Evolutionary conservation across 2,329 filamentous ascomycete genomes (phyloP).

Genomic region (Curvularia spicifera): DNA sequence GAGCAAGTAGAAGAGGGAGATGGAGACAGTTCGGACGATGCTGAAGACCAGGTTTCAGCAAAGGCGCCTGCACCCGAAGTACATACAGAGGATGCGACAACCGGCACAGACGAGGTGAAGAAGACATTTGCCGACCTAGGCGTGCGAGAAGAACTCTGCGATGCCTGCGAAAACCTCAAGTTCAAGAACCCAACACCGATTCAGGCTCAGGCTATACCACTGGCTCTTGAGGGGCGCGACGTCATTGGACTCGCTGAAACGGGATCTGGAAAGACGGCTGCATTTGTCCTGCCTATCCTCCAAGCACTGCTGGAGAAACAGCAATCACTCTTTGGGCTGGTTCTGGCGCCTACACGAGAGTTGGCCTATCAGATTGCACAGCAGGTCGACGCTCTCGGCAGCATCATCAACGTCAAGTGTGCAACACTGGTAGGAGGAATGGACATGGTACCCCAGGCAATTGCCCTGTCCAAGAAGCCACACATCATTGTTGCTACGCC

Average conservation of each 20-base stretch:
- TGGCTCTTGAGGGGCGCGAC: slow-evolving; percentile 80
- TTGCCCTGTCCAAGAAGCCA: slow-evolving; percentile 93
- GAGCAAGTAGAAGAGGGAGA: slow-evolving; percentile 6
- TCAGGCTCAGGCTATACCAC: slow-evolving; percentile 82
- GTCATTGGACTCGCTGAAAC: slow-evolving; percentile 95
- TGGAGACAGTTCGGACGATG: background rate
- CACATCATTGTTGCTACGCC: slow-evolving; percentile 94
- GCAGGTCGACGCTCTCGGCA: slow-evolving; percentile 84
- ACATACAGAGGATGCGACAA: slow-evolving; percentile 4
- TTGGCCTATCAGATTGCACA: slow-evolving; percentile 90
- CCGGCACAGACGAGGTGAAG: slow-evolving; percentile 46
- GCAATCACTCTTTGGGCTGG: slow-evolving; percentile 82
- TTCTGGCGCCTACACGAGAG: slow-evolving; percentile 92
- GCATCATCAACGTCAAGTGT: slow-evolving; percentile 84
- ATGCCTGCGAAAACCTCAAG: slow-evolving; percentile 81
- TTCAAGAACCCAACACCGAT: slow-evolving; percentile 91
- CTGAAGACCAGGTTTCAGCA: background rate
- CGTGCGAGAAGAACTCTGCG: slow-evolving; percentile 83
- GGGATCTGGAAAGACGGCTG: slow-evolving; percentile 93
- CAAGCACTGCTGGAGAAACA: slow-evolving; percentile 88
- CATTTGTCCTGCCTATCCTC: slow-evolving; percentile 91
- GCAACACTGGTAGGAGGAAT: slow-evolving; percentile 90
- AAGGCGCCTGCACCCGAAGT: background rate
- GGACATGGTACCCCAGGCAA: slow-evolving; percentile 92
- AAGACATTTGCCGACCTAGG: slow-evolving; percentile 77